Conservation (phyloP, 345 rosid species). For the Combretum micranthum region DNA sequence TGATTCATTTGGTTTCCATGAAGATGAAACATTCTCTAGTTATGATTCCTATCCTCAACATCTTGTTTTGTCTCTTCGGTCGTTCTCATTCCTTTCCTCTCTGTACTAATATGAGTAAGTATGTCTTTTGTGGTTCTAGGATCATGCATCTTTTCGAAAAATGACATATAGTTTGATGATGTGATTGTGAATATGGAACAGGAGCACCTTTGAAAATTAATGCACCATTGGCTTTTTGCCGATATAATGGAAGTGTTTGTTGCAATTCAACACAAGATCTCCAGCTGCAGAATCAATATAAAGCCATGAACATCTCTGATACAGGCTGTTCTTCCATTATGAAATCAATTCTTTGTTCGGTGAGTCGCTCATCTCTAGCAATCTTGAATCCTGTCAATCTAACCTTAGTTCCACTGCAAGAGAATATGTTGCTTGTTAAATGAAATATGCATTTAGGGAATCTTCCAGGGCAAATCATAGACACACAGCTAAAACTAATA, state of each 20-base stretch:
- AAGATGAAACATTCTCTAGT: background rate
- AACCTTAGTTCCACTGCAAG: too few relatives aligned
- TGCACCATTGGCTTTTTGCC: slow-evolving; percentile 17
- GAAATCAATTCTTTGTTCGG: slow-evolving; percentile 21
- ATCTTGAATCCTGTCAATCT: too few relatives aligned
- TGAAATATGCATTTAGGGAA: too few relatives aligned
- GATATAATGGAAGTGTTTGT: slow-evolving; percentile 21
- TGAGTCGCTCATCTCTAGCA: slow-evolving; percentile 4
- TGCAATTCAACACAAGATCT: slow-evolving; percentile 19
- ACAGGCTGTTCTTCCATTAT: slow-evolving; percentile 15
- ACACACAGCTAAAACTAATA: too few relatives aligned
- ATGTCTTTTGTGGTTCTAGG: background rate
- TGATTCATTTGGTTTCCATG: background rate
- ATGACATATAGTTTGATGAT: background rate
- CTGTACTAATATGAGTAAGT: slow-evolving; percentile 14
- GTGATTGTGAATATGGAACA: slow-evolving; percentile 6
- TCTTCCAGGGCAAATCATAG: too few relatives aligned
- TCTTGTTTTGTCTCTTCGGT: slow-evolving; percentile 1
- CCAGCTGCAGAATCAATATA: slow-evolving; percentile 19
- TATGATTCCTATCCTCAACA: background rate
- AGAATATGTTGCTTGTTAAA: too few relatives aligned
- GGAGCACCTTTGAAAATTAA: slow-evolving; percentile 15
- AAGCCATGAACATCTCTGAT: slow-evolving; percentile 17
- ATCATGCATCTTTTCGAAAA: background rate
- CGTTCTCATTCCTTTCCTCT: slow-evolving; percentile 11